Evolutionary conservation across 169 alveolate genomes (phyloP).

Genomic region (Toxoplasma gondii): DNA sequence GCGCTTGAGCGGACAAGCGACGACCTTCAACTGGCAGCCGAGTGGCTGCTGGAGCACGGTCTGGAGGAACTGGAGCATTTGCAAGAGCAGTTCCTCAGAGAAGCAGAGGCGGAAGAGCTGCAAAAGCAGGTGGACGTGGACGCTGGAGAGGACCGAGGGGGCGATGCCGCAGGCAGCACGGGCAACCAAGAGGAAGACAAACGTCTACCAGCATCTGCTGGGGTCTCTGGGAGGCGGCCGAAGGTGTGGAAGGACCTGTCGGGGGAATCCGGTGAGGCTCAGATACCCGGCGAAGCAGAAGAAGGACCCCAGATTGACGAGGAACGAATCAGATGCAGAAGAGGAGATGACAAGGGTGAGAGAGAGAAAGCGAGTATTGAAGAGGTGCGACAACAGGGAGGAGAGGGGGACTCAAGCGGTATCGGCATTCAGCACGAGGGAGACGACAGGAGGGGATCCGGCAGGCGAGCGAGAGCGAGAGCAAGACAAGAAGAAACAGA

Average conservation of each 20-base stretch:
- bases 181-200: too few species aligned
- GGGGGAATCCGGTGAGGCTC: too few species aligned
- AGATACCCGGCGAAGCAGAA: too few species aligned
- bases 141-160: background rate
- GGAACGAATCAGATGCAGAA: background rate
- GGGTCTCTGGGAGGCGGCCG: too few species aligned
- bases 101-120: slow-evolving; percentile 52
- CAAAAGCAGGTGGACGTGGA: background rate
- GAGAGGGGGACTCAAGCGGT: too few species aligned
- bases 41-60: slow-evolving; percentile 73
- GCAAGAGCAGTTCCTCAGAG: slow-evolving; percentile 55
- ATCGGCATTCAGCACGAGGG: background rate
- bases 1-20: slow-evolving; percentile 72
- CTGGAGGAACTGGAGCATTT: slow-evolving; percentile 61
- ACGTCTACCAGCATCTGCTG: too few species aligned
- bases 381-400: too few species aligned
- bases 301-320: too few species aligned
- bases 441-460: background rate
- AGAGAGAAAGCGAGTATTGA: background rate
- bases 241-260: too few species aligned
- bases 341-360: background rate
- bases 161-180: background rate
- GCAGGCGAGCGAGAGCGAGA: background rate
- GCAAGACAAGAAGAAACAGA: background rate
- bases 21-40: slow-evolving; percentile 70